Evolutionary conservation across 2,329 filamentous ascomycete species (phyloP), one percentile per base, ranked within the genome.

Genomic region (Aureobasidium sp.): DNA sequence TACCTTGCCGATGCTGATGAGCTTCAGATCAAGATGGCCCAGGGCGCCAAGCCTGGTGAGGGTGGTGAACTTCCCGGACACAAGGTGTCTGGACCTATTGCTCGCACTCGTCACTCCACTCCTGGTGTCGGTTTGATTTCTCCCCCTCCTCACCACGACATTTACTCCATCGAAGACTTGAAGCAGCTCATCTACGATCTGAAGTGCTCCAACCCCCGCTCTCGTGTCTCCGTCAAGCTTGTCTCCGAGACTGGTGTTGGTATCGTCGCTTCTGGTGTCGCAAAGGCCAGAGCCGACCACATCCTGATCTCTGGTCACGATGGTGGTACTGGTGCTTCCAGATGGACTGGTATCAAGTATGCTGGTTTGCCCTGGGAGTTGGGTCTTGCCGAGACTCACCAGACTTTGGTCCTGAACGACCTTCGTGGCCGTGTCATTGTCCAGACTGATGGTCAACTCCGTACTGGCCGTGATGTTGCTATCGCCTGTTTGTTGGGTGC

Each of bases 321-420:
- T 72, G 93, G 93, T 81, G 93, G 93, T 75, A 97, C 93, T 64
- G 93, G 93, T 81, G 93, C 93, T 64, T 97, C 92, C 57, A 83
- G 93, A 75, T 97, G 93, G 93, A 97, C 93, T 71, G 93, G 93
- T 81, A 97, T 96, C 85, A 97, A 97, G 77, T 96, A 97, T 74
- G 93, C 92, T 56, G 93, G 93, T 83, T 85, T 97, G 39, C 93
- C 93, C 29, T 97, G 92, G 92, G 93, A 97, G 76, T 75, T 97
- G 68, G 93, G 93, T 84, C 88, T 97, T 69, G 93, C 93, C 6
- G 93, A 97, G 80, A 97, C 92, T 49, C 93, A 97, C 74, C 93
- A 97, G 78, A 97, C 93, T 15, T 81, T 97, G 66, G 93, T 97
- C 14, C 82, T 97, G 44, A 97, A 97, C 76, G 93, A 97, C 72